These are phyloP conservation scores for Penicillium sp. DNA, from an alignment of 2,329 filamentous ascomycete species.

Conservation along the genomic window DNA sequence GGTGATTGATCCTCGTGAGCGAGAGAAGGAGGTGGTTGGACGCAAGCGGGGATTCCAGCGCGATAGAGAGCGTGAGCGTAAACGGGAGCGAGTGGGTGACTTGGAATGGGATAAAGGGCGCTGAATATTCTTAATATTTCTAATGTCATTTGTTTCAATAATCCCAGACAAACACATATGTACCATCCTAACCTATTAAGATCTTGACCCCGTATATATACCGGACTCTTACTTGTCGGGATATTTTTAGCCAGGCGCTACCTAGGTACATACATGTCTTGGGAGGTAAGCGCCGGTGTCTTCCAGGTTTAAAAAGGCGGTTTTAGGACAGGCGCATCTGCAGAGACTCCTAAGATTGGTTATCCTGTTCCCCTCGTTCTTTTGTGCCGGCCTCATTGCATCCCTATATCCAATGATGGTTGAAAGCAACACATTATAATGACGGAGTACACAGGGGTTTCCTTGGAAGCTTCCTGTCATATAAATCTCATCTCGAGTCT, in stretches of 20 bases:
- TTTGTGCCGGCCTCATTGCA: not conserved
- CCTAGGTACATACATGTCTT: too few species aligned
- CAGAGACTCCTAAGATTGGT: not conserved
- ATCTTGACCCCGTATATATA: not conserved
- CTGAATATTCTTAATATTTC: constrained; percentile 1
- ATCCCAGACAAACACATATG: not conserved
- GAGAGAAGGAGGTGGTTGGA: constrained; percentile 66
- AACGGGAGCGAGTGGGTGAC: constrained; percentile 32
- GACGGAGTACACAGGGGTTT: not conserved
- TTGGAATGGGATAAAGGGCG: constrained; percentile 38
- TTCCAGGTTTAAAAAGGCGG: not conserved
- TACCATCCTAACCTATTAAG: not conserved
- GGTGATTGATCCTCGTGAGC: constrained; percentile 88
- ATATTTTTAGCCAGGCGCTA: not conserved
- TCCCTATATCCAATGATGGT: not conserved
- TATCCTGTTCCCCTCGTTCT: not conserved
- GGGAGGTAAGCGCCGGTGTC: not conserved
- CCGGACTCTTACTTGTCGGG: not conserved
- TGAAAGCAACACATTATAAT: not conserved
- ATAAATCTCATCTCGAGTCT: not conserved
- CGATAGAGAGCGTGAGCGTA: constrained; percentile 40
- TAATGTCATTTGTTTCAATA: not conserved
- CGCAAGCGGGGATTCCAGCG: constrained; percentile 54
- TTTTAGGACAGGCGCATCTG: not conserved
- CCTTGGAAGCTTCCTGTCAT: not conserved